These are phyloP conservation scores for Melastoma malabathricum DNA, from an alignment of 345 rosid species.

Conservation along the genomic window DNA sequence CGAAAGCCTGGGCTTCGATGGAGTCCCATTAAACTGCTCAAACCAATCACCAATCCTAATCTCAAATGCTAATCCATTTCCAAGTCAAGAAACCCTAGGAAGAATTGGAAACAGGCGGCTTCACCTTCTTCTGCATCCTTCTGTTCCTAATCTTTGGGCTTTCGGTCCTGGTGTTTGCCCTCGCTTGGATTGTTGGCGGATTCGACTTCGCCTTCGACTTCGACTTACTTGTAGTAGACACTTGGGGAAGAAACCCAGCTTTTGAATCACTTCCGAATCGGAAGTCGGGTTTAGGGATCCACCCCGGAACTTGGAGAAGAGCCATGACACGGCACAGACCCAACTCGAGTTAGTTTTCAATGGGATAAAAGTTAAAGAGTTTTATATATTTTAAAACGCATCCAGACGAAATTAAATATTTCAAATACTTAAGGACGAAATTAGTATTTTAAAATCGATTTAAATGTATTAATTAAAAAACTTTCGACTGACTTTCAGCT, in stretches of 20 bases:
- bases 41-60: too few species aligned
- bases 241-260: not conserved
- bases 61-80: too few species aligned
- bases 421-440: too few species aligned
- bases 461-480: too few species aligned
- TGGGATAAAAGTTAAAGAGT: too few species aligned
- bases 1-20: conserved; percentile 61
- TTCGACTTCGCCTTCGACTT: too few species aligned
- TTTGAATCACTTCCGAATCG: not conserved
- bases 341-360: too few species aligned
- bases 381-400: too few species aligned
- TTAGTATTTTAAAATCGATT: too few species aligned
- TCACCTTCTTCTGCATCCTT: conserved; percentile 64
- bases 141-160: conserved; percentile 56
- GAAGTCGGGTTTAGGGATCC: not conserved
- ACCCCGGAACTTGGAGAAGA: conserved; percentile 1
- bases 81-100: not conserved
- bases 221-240: not conserved
- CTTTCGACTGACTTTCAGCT: too few species aligned
- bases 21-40: conserved; percentile 53
- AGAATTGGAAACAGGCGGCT: not conserved
- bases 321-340: conserved; percentile 2
- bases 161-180: conserved; percentile 39
- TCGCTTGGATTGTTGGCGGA: conserved; percentile 35
- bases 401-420: too few species aligned